Evolutionary conservation across 2,329 filamentous ascomycete genomes (phyloP).

Genomic region (Ophiostoma sp.): DNA sequence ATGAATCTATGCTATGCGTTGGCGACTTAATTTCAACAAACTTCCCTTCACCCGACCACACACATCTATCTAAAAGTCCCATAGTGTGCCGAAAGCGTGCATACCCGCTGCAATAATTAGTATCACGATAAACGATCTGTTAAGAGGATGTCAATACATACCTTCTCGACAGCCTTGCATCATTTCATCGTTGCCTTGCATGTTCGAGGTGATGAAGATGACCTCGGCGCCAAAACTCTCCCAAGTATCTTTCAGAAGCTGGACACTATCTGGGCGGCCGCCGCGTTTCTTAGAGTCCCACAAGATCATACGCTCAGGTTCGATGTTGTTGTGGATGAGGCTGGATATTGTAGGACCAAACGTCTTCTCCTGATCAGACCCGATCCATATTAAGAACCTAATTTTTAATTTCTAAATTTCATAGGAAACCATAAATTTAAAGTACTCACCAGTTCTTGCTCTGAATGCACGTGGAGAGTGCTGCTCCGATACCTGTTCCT

Average conservation of each 20-base stretch:
- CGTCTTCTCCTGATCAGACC: background rate
- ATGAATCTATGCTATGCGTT: background rate
- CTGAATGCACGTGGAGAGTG: conserved; percentile 37
- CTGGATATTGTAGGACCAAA: conserved; percentile 39
- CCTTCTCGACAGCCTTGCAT: conserved; percentile 39
- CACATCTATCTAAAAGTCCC: background rate
- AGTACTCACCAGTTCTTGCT: background rate
- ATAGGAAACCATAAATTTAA: background rate
- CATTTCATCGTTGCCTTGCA: conserved; percentile 41
- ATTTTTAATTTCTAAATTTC: background rate
- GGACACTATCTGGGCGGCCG: conserved; percentile 37
- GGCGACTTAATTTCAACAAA: background rate
- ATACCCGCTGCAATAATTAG: background rate
- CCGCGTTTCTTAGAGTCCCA: conserved; percentile 41
- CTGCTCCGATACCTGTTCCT: conserved; percentile 40
- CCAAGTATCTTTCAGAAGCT: conserved; percentile 39
- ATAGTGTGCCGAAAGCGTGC: background rate
- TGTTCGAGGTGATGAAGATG: conserved; percentile 42
- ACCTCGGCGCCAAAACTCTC: conserved; percentile 39
- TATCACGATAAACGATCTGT: background rate
- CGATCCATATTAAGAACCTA: background rate
- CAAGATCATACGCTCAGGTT: conserved; percentile 40
- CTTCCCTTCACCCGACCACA: too few relatives aligned
- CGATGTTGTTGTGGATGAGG: conserved; percentile 38
- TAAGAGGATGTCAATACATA: conserved; percentile 27